Percentiles rank a stretch among this genome's conserved stretches.
Conservation (phyloP, 2,329 filamentous ascomycete genomes). For the Aureobasidium sp. region DNA sequence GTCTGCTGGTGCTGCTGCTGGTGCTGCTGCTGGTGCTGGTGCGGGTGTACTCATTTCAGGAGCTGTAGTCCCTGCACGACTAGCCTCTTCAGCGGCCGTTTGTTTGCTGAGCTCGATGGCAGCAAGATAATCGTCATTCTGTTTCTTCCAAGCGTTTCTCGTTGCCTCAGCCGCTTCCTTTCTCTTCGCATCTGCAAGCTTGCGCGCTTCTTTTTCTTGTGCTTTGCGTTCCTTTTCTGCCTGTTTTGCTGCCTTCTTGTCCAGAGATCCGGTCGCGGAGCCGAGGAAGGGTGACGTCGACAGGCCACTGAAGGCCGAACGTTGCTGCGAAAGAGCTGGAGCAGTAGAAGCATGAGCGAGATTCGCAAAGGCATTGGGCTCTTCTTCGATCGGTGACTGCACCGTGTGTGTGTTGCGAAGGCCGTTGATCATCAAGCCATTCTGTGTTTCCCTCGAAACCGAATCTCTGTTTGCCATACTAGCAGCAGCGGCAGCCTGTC, state of each 20-base stretch:
- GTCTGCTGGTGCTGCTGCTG: neutral
- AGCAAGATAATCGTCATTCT: slow-evolving; percentile 54
- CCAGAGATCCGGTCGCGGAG: slow-evolving; percentile 44
- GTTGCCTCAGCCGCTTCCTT: slow-evolving; percentile 32
- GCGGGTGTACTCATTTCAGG: neutral
- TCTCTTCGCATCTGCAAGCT: slow-evolving; percentile 32
- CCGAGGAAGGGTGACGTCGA: slow-evolving; percentile 7
- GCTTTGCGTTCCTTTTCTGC: slow-evolving; percentile 51
- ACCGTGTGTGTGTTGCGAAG: slow-evolving; percentile 26
- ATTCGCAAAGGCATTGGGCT: slow-evolving; percentile 42
- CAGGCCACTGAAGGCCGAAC: slow-evolving; percentile 1
- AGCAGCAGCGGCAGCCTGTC: slow-evolving; percentile 30
- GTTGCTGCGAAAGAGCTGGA: slow-evolving; percentile 29
- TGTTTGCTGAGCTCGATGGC: slow-evolving; percentile 59
- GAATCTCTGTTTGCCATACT: slow-evolving; percentile 30
- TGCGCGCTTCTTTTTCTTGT: slow-evolving; percentile 49
- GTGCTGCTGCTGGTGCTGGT: slow-evolving; percentile 3
- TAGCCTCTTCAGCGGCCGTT: slow-evolving; percentile 45
- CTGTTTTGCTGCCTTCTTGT: slow-evolving; percentile 55
- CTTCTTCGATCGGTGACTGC: slow-evolving; percentile 29
- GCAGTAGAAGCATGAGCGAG: slow-evolving; percentile 61
- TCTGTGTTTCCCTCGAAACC: slow-evolving; percentile 20
- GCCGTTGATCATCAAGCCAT: slow-evolving; percentile 20
- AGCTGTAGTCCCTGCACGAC: slow-evolving; percentile 11
- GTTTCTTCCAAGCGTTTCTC: slow-evolving; percentile 47